Evolutionary conservation across 768 basidiomycete species (phyloP), one percentile per base, ranked within the genome.

Genomic region (Xanthoconium stramineum): DNA sequence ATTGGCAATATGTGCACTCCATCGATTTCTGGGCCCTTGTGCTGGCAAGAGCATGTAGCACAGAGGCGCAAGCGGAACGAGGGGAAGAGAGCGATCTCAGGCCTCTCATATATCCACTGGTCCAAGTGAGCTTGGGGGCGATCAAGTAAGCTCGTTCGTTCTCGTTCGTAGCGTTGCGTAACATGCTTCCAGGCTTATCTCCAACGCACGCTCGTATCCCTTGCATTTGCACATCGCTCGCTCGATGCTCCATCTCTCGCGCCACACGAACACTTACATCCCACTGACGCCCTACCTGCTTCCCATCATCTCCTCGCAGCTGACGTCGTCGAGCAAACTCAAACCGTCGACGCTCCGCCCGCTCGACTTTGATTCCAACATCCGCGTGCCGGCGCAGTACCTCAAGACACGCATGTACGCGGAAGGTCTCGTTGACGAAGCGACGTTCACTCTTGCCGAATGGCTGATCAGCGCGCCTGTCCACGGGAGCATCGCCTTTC

Each of bases 1-100:
- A 98, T 74, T 99, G 97, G 97, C 97, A 98, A 74, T 98, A 88
- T 62, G 89, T 88, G 3, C 97, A 99, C 70, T 91, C 86, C 56
- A 77, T 99, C 61, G 97, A 99, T 76, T 98, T 98, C 66, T 99
- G 97, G 97, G 82, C 84, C 39, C 79, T 91, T 40, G 93, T 98
- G 11, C 80, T 99, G 11, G 88, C 86, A 20, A 79, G 86, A 43
- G 88, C 92, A 15, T 95, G 91, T 65, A 84, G 86, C 65, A 74
- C 76, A 30, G 76, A 85, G 63, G 74, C 77, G 3, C 78, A 83
- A 56, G 67, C 70, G 14, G 80, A 79, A 52, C 76, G 77, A 32
- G 77, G 79, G 8, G 72, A 80, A 50, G 88, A 88, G 65, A 93
- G 88, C 68, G 89, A 89, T 58, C 79, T 98, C 55, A 82, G 85